A percentile compares a stretch with the other conserved stretches of the same genome.
Evolutionary conservation across 2,329 filamentous ascomycete genomes (phyloP).

Genomic region (Trichophyton equinum): DNA sequence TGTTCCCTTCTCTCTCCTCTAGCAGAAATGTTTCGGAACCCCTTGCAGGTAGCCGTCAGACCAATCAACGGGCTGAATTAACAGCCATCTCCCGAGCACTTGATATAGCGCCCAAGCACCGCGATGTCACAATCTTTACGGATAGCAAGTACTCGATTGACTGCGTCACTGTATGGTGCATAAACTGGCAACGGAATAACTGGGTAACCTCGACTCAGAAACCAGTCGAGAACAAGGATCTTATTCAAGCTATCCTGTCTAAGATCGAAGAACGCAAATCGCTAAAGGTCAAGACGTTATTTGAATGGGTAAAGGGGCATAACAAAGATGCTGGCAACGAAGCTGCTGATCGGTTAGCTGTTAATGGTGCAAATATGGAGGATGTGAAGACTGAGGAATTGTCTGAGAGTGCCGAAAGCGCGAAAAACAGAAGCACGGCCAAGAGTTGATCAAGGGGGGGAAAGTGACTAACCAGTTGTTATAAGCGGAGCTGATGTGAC

Average conservation of each 20-base stretch:
- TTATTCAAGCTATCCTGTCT: conserved; percentile 59
- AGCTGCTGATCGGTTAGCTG: conserved; percentile 67
- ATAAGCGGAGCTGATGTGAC: neutral
- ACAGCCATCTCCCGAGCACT: conserved; percentile 76
- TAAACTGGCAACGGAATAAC: conserved; percentile 59
- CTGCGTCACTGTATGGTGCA: conserved; percentile 74
- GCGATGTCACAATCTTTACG: conserved; percentile 64
- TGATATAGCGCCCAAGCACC: conserved; percentile 55
- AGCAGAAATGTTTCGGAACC: conserved; percentile 62
- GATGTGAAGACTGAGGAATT: conserved; percentile 5
- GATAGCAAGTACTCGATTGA: conserved; percentile 87
- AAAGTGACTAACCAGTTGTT: neutral
- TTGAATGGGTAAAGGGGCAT: conserved; percentile 88
- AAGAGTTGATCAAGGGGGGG: neutral
- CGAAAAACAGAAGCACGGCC: conserved; percentile 10
- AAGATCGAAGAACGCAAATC: conserved; percentile 57
- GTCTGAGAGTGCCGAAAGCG: conserved; percentile 5
- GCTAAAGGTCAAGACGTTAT: conserved; percentile 51
- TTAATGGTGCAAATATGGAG: conserved; percentile 45
- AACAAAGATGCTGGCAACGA: conserved; percentile 59
- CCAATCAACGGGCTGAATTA: conserved; percentile 92
- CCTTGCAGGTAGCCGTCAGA: conserved; percentile 61
- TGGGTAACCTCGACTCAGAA: conserved; percentile 65
- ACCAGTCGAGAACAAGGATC: conserved; percentile 72
- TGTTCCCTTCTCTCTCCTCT: conserved; percentile 12